A percentile compares a stretch with the other conserved stretches of the same genome.
Evolutionary conservation across 371 early-diverging fungal genomes (phyloP).

Genomic region (Circinella minor): DNA sequence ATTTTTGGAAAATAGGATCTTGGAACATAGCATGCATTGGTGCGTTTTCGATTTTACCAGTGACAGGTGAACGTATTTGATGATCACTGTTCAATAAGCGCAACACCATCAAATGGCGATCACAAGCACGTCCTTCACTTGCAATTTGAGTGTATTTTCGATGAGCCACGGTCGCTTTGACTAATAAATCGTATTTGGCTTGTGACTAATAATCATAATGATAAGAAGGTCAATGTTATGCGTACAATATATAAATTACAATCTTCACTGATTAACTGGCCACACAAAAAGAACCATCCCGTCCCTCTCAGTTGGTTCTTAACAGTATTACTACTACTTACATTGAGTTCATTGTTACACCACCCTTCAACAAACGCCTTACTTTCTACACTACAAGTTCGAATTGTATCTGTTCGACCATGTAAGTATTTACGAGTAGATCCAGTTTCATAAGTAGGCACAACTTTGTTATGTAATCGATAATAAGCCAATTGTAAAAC

Average conservation of each 20-base stretch:
- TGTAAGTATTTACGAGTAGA: constrained; percentile 77
- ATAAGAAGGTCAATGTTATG: too few species aligned
- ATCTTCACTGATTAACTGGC: too few species aligned
- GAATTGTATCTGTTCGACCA: constrained; percentile 89
- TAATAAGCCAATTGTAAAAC: constrained; percentile 84
- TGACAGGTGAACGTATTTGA: constrained; percentile 20
- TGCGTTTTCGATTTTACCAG: constrained; percentile 25
- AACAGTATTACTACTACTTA: not conserved
- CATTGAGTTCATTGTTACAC: constrained; percentile 25
- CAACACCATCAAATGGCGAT: constrained; percentile 86
- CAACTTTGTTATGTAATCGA: constrained; percentile 65
- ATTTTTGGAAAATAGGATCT: constrained; percentile 72
- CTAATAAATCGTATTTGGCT: constrained; percentile 65
- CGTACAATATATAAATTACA: too few species aligned
- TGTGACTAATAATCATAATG: constrained; percentile 24
- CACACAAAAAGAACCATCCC: not conserved
- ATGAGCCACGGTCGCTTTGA: constrained; percentile 70
- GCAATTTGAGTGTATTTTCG: constrained; percentile 67
- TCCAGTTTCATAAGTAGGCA: constrained; percentile 85
- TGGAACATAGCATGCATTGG: constrained; percentile 70
- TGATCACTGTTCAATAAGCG: constrained; percentile 55
- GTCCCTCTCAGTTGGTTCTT: too few species aligned
- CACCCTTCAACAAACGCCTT: constrained; percentile 67
- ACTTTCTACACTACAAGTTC: constrained; percentile 71
- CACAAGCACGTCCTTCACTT: constrained; percentile 78